Evolutionary conservation across 148 eudicot genomes (phyloP), one percentile per base, ranked within the genome.

Genomic region (Camellia sinensis): DNA sequence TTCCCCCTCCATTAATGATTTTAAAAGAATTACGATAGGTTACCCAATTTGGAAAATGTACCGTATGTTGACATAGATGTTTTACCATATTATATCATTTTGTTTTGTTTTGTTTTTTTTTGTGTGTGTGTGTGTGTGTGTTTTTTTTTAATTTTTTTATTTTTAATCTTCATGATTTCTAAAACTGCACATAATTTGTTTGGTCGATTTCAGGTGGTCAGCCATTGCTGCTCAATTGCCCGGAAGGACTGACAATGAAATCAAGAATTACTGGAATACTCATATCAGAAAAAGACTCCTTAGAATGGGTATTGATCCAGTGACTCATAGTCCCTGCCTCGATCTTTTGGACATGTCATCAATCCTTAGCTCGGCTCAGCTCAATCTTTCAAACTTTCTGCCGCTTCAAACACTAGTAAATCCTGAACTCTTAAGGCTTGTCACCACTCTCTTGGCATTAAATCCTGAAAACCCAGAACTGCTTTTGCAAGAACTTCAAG

Each of bases 141-240:
- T n/a, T n/a, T n/a, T n/a, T n/a, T n/a, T n/a, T n/a, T n/a, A n/a
- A n/a, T 13, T 56, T 56, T 56, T 56, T 13, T 9, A 56, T 57
- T 11, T 57, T 3, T 29, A 1, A 29, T 57, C 61, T 48, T 48
- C 13, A 57, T 57, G n/a, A 9, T 57, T 57, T 57, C 61, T 57
- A 14, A 57, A 57, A 57, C 12, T 57, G 61, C 12, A 57, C 13
- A 57, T 14, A 7, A 6, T 57, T 14, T 57, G 61, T 57, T 57
- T 57, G n/a, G 0, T 57, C 9, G 8, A 12, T 43, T 12, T 19
- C 45, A 79, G 81, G 81, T 79, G 81, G 81, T 79, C 81, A 59
- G 81, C 81, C n/a, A 79, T 79, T 13, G 81, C 81, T 44, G 81
- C 81, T 70, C 81, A 61, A 3, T 71, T 79, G 18, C 82, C 82